Conservation (phyloP, 768 basidiomycete species). For the Candolleomyces eurysporus region DNA sequence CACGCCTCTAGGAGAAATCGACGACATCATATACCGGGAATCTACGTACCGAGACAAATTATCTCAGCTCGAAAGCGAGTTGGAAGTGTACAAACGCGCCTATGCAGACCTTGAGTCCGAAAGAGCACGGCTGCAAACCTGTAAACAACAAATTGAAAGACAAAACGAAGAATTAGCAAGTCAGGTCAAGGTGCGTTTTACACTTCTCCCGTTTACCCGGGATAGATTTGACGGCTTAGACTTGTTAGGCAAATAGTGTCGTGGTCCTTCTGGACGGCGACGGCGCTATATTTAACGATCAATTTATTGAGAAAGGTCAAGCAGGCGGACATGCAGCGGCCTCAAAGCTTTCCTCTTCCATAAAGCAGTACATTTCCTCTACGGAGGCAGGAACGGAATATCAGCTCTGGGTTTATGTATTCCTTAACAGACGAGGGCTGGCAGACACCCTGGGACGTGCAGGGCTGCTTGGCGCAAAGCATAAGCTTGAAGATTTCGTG, state of each 20-base stretch:
- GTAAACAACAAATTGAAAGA: constrained; percentile 35
- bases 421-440: constrained; percentile 62
- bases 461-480: constrained; percentile 33
- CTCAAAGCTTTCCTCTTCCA: constrained; percentile 40
- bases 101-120: constrained; percentile 37
- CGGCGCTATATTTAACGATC: constrained; percentile 54
- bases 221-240: neutral
- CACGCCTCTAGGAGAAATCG: constrained; percentile 34
- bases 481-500: constrained; percentile 61
- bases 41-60: constrained; percentile 27
- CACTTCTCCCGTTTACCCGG: neutral
- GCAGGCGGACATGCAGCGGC: constrained; percentile 59
- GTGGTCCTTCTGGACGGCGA: constrained; percentile 67
- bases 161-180: constrained; percentile 38
- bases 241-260: constrained; percentile 41
- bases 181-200: constrained; percentile 34
- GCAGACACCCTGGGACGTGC: constrained; percentile 47
- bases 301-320: constrained; percentile 53
- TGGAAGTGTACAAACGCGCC: constrained; percentile 42
- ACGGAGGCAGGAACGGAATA: constrained; percentile 37
- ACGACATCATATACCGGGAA: constrained; percentile 32
- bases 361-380: constrained; percentile 32
- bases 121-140: constrained; percentile 27
- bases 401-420: constrained; percentile 62
- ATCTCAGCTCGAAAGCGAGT: constrained; percentile 37